These are phyloP conservation scores for Candida odintsovae DNA, from an alignment of 805 yeast genomes.

Conservation along the genomic window DNA sequence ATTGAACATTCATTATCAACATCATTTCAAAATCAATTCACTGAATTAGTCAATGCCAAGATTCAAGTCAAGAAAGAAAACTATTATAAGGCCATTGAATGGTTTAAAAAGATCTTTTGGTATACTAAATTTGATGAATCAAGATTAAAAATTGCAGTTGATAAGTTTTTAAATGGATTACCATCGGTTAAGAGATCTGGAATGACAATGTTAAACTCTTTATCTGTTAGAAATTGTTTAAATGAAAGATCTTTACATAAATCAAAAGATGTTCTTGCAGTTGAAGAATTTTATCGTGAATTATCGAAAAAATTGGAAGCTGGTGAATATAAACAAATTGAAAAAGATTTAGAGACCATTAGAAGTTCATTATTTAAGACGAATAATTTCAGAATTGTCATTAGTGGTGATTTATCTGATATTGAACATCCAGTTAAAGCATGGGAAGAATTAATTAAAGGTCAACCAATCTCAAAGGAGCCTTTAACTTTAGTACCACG, in stretches of 20 bases:
- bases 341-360: constrained; percentile 44
- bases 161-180: constrained; percentile 34
- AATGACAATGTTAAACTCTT: constrained; percentile 54
- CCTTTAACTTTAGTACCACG: constrained; percentile 37
- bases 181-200: constrained; percentile 38
- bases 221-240: constrained; percentile 48
- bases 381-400: constrained; percentile 58
- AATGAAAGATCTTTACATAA: constrained; percentile 57
- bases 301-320: constrained; percentile 44
- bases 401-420: constrained; percentile 60
- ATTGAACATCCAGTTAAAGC: constrained; percentile 50
- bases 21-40: constrained; percentile 54
- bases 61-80: constrained; percentile 57
- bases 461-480: neutral
- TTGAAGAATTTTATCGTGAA: constrained; percentile 51
- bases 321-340: constrained; percentile 46
- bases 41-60: constrained; percentile 59
- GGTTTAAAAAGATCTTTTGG: constrained; percentile 66
- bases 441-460: constrained; percentile 42
- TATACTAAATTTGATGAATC: constrained; percentile 65
- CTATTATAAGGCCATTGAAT: constrained; percentile 63
- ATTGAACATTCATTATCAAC: constrained; percentile 50
- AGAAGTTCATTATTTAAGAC: constrained; percentile 47
- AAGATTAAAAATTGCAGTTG: constrained; percentile 56
- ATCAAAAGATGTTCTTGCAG: constrained; percentile 57